Evolutionary conservation across 1,284 basidiomycete genomes (phyloP).

Genomic region (Pseudozyma pruni): DNA sequence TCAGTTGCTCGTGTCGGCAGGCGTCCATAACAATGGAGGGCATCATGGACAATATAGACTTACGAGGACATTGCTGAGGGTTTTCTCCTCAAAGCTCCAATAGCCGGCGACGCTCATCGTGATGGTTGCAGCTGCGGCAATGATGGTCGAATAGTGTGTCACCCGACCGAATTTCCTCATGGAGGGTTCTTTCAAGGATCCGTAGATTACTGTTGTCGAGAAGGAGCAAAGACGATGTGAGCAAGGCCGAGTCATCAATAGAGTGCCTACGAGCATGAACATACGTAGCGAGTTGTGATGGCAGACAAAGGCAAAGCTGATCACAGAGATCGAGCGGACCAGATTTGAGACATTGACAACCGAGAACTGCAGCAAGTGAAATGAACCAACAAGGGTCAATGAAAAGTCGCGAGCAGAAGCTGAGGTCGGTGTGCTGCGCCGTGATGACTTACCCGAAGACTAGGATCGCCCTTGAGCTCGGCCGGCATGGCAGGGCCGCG

Average conservation of each 20-base stretch:
- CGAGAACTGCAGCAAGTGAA: too few relatives aligned
- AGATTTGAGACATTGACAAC: conserved; percentile 79
- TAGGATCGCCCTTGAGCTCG: conserved; percentile 77
- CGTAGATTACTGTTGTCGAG: conserved; percentile 77
- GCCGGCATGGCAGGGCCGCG: conserved; percentile 84
- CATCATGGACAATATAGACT: neutral
- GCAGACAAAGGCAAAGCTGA: conserved; percentile 68
- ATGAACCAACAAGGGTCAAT: too few relatives aligned
- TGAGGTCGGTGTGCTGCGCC: too few relatives aligned
- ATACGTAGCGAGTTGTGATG: conserved; percentile 65
- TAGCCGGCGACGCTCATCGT: conserved; percentile 87
- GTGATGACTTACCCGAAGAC: too few relatives aligned
- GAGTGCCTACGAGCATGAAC: neutral
- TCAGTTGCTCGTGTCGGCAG: neutral
- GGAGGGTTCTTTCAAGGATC: conserved; percentile 89
- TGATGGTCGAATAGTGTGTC: conserved; percentile 75
- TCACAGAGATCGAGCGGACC: conserved; percentile 64
- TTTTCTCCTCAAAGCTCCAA: conserved; percentile 91
- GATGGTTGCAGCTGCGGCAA: conserved; percentile 61
- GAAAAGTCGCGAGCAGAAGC: too few relatives aligned
- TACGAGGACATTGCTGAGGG: conserved; percentile 71
- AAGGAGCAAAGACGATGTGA: too few relatives aligned
- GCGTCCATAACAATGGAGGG: too few relatives aligned
- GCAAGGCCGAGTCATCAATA: too few relatives aligned
- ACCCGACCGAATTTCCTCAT: conserved; percentile 92